Evolutionary conservation across 1,284 basidiomycete species (phyloP).

Genomic region (Microbotryum scabiosae): DNA sequence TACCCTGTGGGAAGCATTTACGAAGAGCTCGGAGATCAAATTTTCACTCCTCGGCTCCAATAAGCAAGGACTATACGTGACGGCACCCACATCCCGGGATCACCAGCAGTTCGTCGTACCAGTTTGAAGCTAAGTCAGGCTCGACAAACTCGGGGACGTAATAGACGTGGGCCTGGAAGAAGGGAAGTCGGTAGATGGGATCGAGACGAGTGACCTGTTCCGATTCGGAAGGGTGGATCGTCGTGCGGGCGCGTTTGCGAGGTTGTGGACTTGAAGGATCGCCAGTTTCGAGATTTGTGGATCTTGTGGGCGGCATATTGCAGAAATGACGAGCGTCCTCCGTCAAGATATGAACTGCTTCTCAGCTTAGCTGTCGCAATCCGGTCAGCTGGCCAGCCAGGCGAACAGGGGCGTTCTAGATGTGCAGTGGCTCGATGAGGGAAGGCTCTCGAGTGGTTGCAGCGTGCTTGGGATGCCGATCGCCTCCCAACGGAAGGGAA

Average conservation of each 20-base stretch:
- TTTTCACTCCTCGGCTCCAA: conserved; percentile 1
- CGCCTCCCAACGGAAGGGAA: too few relatives aligned
- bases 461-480: too few relatives aligned
- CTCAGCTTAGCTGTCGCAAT: not conserved
- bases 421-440: too few relatives aligned
- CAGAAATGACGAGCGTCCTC: not conserved
- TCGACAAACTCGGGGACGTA: conserved; percentile 38
- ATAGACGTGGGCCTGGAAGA: conserved; percentile 29
- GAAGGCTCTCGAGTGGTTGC: too few relatives aligned
- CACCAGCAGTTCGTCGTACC: conserved; percentile 41
- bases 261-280: not conserved
- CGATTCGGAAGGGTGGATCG: conserved; percentile 8
- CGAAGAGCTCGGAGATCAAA: not conserved
- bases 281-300: too few relatives aligned
- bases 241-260: conserved; percentile 9
- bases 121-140: conserved; percentile 37
- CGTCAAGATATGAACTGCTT: not conserved
- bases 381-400: too few relatives aligned
- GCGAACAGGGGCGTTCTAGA: too few relatives aligned
- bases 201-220: conserved; percentile 13
- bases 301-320: not conserved
- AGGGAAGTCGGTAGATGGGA: conserved; percentile 5
- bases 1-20: conserved; percentile 38
- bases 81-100: conserved; percentile 42
- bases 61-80: conserved; percentile 1